These are phyloP conservation scores for Xylaria multiplex DNA, from an alignment of 2,329 filamentous ascomycete genomes.

Conservation along the genomic window DNA sequence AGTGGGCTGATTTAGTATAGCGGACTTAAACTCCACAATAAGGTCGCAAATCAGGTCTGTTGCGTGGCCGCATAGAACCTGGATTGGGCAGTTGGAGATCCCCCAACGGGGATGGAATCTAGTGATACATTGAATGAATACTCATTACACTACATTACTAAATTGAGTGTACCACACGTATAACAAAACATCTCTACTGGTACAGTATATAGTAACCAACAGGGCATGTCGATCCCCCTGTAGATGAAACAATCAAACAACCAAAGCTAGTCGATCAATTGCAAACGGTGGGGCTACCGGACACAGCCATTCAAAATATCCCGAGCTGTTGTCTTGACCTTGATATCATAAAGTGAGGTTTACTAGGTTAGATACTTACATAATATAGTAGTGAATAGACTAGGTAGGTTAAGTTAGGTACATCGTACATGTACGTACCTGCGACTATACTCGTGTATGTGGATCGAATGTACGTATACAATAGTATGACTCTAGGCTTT, in stretches of 20 bases:
- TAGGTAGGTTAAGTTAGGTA: background rate
- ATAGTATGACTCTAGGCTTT: constrained; percentile 2
- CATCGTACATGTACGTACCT: too few relatives aligned
- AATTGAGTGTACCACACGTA: background rate
- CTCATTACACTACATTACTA: background rate
- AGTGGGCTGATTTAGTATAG: background rate
- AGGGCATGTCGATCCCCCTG: background rate
- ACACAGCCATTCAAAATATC: too few relatives aligned
- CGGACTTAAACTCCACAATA: background rate
- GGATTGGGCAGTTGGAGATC: constrained; percentile 6
- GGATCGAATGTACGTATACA: constrained; percentile 4
- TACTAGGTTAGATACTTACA: too few relatives aligned
- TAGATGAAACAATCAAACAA: background rate
- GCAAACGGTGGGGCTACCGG: too few relatives aligned
- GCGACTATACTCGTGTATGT: constrained; percentile 5
- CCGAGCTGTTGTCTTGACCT: background rate
- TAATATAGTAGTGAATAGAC: too few relatives aligned
- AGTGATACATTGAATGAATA: background rate
- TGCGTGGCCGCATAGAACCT: background rate
- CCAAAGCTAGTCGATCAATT: background rate
- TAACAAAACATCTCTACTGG: background rate
- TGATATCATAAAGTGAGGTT: too few relatives aligned
- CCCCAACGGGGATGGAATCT: background rate
- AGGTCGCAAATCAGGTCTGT: background rate
- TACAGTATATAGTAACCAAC: background rate